These are phyloP conservation scores for Malus sieversii DNA, from an alignment of 306 rosid species.

Conservation along the genomic window DNA sequence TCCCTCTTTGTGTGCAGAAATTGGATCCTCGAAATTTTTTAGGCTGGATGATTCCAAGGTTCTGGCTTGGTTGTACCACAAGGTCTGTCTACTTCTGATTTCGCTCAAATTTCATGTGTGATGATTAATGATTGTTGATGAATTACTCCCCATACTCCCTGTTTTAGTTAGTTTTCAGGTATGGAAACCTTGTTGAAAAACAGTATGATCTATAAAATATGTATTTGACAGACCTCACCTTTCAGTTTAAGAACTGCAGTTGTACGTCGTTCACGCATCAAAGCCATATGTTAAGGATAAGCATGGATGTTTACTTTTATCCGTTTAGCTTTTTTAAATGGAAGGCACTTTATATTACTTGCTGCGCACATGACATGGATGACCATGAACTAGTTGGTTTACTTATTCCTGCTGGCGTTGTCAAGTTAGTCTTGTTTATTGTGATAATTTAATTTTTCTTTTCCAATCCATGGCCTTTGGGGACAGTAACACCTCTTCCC, in stretches of 20 bases:
- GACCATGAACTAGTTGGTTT: neutral
- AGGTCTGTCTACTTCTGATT: slow-evolving; percentile 42
- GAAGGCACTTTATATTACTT: neutral
- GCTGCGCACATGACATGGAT: neutral
- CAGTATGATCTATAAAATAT: neutral
- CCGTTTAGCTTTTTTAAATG: neutral
- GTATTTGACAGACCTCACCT: neutral
- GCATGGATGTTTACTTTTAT: neutral
- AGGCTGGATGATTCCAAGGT: slow-evolving; percentile 96
- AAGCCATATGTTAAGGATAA: neutral
- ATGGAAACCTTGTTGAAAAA: neutral
- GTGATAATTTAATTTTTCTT: neutral
- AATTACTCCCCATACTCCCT: neutral
- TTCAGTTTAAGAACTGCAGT: neutral
- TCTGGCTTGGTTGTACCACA: slow-evolving; percentile 62
- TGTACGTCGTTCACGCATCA: neutral
- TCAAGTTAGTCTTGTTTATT: neutral
- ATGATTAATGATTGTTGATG: neutral
- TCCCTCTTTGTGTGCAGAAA: slow-evolving; percentile 45
- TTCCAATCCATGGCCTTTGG: neutral
- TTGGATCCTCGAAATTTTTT: slow-evolving; percentile 69
- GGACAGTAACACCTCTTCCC: neutral
- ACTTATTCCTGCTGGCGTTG: neutral
- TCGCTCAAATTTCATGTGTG: neutral
- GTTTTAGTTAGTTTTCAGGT: neutral